Evolutionary conservation across 2,329 filamentous ascomycete species (phyloP), one percentile per base, ranked within the genome.

Genomic region (Ophiostoma sp.): DNA sequence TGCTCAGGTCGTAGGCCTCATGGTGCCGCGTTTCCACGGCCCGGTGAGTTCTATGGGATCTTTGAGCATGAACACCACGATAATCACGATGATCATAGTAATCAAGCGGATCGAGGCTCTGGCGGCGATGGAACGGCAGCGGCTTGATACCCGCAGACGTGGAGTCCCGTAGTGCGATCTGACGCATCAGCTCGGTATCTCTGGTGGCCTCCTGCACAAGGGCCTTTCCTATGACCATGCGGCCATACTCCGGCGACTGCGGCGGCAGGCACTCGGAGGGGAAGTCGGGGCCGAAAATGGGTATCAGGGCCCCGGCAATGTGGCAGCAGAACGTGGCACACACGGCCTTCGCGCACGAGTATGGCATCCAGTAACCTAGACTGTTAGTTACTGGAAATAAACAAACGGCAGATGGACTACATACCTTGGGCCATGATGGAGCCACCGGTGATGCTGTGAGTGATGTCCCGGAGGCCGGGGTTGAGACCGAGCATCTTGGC

Each of bases 321-420:
- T 85, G 81, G 76, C 89, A 87, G 79, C 94, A 98, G 77, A 98
- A 98, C 0, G 91, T 97, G 4, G 91, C 86, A 74, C 93, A 96
- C 66, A 99, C 82, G 11, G 92, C 93, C 78, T 86, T 90, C 64
- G 95, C 95, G 73, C 93, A 96, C 52, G 86, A 81, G 74, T 89
- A 98, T 2, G 94, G 94, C 85, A 98, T 92, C 95, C 95, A 99
- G 78, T 98, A 99, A 45, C 95, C 93, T 96, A 27, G 64, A 62
- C 4, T 1, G 49, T 60, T 40, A 60, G 55, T 27, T 47, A 69
- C 64, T 36, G 14, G 47, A 62, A n/a, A 66, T 14, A 42, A 12
- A 65, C 45, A 40, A 52, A 18, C 66, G 41, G 44, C n/a, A 41
- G 12, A 38, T 60, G 36, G 38, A 8, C 14, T 12, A 55, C 79